These are phyloP conservation scores for Fomitiporia mediterranea DNA, from an alignment of 1,284 basidiomycete species.

Conservation along the genomic window DNA sequence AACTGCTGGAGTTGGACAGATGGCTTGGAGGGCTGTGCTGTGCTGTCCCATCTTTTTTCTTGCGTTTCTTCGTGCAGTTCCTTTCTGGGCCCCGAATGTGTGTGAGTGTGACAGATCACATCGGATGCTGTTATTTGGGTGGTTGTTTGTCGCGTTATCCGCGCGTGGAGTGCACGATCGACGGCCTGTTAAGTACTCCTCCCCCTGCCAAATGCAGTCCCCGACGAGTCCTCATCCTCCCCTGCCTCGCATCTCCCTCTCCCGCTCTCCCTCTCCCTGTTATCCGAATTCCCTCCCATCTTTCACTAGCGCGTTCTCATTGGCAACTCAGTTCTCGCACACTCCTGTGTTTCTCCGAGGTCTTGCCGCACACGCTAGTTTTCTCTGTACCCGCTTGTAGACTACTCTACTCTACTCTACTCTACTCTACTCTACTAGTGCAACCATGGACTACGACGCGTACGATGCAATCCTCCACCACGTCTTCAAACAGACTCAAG, in stretches of 20 bases:
- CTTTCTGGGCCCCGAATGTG: too few relatives aligned
- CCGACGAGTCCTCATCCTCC: not conserved
- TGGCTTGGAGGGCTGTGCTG: not conserved
- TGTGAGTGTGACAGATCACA: not conserved
- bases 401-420: too few relatives aligned
- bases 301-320: not conserved
- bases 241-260: not conserved
- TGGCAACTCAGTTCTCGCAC: not conserved
- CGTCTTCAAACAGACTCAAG: slow-evolving; percentile 63
- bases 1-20: not conserved
- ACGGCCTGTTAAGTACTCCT: slow-evolving; percentile 2
- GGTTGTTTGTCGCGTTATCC: not conserved
- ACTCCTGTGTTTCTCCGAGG: not conserved
- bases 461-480: slow-evolving; percentile 68
- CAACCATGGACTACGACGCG: slow-evolving; percentile 69
- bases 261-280: slow-evolving; percentile 2
- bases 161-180: not conserved
- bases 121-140: not conserved
- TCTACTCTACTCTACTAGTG: too few relatives aligned
- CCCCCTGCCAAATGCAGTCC: not conserved
- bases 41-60: not conserved
- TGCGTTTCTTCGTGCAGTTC: too few relatives aligned
- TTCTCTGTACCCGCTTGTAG: not conserved
- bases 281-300: not conserved
- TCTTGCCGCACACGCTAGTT: not conserved